Evolutionary conservation across 2,329 filamentous ascomycete genomes (phyloP).

Genomic region (Calonectria pteridis): DNA sequence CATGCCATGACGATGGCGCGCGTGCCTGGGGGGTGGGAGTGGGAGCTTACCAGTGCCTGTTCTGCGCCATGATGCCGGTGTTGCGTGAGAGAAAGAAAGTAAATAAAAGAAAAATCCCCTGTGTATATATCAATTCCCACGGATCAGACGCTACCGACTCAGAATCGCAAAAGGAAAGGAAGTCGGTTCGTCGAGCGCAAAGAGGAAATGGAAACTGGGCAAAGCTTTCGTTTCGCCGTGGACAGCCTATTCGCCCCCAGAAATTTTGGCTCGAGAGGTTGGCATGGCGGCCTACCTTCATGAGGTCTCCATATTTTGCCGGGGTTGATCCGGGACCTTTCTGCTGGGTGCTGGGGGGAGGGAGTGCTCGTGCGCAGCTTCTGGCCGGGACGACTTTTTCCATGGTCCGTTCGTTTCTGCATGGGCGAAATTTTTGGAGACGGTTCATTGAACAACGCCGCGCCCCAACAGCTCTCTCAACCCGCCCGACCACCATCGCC

Average conservation of each 20-base stretch:
- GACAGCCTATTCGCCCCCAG: constrained; percentile 29
- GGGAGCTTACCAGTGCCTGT: constrained; percentile 76
- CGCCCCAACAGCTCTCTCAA: constrained; percentile 32
- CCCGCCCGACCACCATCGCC: constrained; percentile 13
- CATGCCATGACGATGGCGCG: constrained; percentile 13
- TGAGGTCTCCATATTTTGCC: constrained; percentile 40
- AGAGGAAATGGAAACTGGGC: constrained; percentile 16
- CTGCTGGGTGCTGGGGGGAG: no score
- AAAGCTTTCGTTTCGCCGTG: constrained; percentile 25
- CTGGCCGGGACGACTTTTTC: constrained; percentile 41
- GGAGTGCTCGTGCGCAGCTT: neutral
- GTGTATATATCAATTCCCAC: neutral
- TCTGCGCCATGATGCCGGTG: constrained; percentile 71
- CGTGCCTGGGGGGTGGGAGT: neutral
- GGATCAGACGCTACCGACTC: neutral
- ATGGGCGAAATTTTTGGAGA: constrained; percentile 42
- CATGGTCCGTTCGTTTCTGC: constrained; percentile 30
- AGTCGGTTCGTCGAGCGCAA: constrained; percentile 11
- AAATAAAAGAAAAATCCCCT: constrained; percentile 2
- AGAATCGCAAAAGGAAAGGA: neutral
- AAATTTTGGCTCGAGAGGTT: constrained; percentile 44
- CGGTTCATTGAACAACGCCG: constrained; percentile 32
- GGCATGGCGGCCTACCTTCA: constrained; percentile 28
- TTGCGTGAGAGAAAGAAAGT: constrained; percentile 24
- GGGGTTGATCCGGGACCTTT: constrained; percentile 46